Evolutionary conservation across 1,284 basidiomycete species (phyloP).

Genomic region (Malassezia sympodialis): DNA sequence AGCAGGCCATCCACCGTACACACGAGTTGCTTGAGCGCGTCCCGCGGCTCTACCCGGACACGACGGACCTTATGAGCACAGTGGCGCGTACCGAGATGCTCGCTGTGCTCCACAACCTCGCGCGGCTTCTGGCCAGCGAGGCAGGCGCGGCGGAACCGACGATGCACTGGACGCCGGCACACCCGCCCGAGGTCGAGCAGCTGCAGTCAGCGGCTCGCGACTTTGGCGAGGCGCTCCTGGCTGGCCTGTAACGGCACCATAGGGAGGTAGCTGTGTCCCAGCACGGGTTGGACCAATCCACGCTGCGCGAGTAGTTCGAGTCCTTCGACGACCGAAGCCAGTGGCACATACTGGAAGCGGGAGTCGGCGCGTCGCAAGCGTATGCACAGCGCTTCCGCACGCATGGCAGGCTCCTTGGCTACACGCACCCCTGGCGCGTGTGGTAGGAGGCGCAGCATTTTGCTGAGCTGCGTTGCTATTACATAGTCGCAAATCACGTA

Average conservation of each 20-base stretch:
- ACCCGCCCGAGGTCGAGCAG: conserved; percentile 18
- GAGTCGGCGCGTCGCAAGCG: conserved; percentile 1
- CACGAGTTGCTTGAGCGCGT: conserved; percentile 43
- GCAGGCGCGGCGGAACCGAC: conserved; percentile 3
- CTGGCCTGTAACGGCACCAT: conserved; percentile 2
- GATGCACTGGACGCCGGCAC: conserved; percentile 8
- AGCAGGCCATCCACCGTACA: conserved; percentile 55
- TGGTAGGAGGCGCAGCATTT: background rate
- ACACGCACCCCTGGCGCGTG: background rate
- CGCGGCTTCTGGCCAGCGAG: conserved; percentile 53
- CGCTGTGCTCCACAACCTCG: conserved; percentile 56
- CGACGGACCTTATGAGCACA: conserved; percentile 47
- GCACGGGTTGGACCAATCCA: background rate
- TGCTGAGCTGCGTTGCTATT: background rate
- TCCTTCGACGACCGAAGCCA: background rate
- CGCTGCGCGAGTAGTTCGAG: background rate
- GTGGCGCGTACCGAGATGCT: conserved; percentile 67
- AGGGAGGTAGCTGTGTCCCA: background rate
- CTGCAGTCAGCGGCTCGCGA: conserved; percentile 15
- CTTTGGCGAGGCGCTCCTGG: conserved; percentile 8
- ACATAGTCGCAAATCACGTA: background rate
- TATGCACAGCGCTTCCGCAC: background rate
- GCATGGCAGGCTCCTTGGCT: background rate
- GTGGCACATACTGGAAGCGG: background rate
- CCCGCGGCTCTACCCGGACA: conserved; percentile 58